A percentile compares a stretch with the other conserved stretches of the same genome.
phyloP scores from a whole-genome alignment of 2,329 filamentous ascomycete genomes.

The Fusarium sp. region DNA sequence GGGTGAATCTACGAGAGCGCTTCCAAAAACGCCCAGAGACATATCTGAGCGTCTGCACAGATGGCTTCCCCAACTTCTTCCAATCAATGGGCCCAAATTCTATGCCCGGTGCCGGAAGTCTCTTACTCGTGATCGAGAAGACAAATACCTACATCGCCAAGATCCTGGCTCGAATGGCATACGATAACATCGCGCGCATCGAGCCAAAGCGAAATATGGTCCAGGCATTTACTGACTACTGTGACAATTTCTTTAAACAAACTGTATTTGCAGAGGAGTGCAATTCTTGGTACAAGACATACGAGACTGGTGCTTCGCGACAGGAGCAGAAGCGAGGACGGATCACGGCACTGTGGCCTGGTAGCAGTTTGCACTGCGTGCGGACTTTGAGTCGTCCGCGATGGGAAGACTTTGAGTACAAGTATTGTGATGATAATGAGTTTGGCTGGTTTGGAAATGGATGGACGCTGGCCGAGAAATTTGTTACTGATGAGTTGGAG shows the following conservation, averaged over 20 bases:
- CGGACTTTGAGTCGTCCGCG: constrained; percentile 1
- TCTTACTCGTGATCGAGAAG: constrained; percentile 2
- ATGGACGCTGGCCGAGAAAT: constrained; percentile 12
- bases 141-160: constrained; percentile 10
- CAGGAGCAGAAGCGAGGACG: constrained; percentile 3
- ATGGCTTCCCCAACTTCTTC: constrained; percentile 13
- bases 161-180: neutral
- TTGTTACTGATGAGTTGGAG: constrained; percentile 5
- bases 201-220: constrained; percentile 3
- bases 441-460: constrained; percentile 21
- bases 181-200: neutral
- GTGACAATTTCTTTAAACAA: neutral
- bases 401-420: constrained; percentile 14
- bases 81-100: constrained; percentile 16
- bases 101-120: neutral
- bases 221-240: neutral
- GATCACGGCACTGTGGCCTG: neutral
- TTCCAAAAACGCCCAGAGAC: constrained; percentile 13
- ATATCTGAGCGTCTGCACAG: constrained; percentile 15
- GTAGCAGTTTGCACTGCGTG: constrained; percentile 12
- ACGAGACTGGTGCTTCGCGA: neutral
- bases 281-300: constrained; percentile 20
- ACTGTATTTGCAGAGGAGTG: constrained; percentile 16
- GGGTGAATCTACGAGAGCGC: constrained; percentile 1
- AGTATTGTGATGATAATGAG: constrained; percentile 11